These are phyloP conservation scores for Fimicolochytrium jonesii DNA, from an alignment of 192 early-diverging fungal species.

Conservation along the genomic window DNA sequence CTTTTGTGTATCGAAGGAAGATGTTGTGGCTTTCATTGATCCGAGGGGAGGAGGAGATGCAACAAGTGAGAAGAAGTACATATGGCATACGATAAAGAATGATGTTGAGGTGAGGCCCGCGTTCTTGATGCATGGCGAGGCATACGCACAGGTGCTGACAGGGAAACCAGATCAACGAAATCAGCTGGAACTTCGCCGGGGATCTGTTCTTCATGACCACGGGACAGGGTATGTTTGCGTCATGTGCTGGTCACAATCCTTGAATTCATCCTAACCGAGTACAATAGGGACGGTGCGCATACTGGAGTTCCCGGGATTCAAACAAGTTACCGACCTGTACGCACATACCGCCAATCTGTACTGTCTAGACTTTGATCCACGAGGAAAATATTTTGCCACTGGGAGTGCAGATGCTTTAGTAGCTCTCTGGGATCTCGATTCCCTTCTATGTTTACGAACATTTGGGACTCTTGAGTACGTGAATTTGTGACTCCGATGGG, in stretches of 20 bases:
- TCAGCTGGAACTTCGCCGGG: conserved; percentile 71
- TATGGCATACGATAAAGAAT: conserved; percentile 45
- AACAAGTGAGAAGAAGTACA: conserved; percentile 32
- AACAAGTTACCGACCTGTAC: conserved; percentile 45
- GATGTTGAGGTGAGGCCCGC: conserved; percentile 42
- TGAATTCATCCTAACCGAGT: no score
- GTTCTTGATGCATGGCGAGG: not conserved
- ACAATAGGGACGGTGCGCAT: conserved; percentile 51
- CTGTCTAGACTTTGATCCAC: conserved; percentile 76
- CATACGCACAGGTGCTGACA: no score
- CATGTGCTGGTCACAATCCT: no score
- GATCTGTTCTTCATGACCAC: conserved; percentile 74
- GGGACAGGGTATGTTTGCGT: conserved; percentile 63
- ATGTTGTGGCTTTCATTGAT: conserved; percentile 75
- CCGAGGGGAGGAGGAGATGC: conserved; percentile 41
- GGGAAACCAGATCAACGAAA: conserved; percentile 79
- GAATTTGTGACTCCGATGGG: no score
- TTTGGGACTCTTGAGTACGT: conserved; percentile 65
- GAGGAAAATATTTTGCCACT: conserved; percentile 71
- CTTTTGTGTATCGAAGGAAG: conserved; percentile 47
- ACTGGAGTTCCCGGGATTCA: conserved; percentile 63
- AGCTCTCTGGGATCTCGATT: conserved; percentile 70
- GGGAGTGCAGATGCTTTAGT: conserved; percentile 75
- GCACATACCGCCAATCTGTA: conserved; percentile 81
- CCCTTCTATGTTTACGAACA: conserved; percentile 58